phyloP scores from a whole-genome alignment of 2,329 filamentous ascomycete genomes.

The Colletotrichum simmondsii region DNA sequence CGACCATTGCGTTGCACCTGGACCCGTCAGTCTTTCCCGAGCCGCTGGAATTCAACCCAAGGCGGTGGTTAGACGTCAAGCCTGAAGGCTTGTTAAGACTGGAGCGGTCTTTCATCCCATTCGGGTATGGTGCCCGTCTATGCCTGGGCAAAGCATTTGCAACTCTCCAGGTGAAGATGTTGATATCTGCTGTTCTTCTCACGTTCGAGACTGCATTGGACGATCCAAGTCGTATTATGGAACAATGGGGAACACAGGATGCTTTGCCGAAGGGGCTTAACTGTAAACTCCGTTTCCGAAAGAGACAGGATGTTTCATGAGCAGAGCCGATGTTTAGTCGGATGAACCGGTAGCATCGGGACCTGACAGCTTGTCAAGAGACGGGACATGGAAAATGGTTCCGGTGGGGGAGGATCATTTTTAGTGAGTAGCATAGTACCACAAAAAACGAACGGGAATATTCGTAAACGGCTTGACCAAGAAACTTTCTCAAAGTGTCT shows the following conservation, averaged over 20 bases:
- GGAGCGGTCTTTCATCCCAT: not conserved
- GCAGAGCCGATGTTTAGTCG: not conserved
- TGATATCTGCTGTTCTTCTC: not conserved
- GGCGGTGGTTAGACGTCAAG: not conserved
- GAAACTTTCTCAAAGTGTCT: not conserved
- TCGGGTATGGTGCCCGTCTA: not conserved
- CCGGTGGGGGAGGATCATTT: not conserved
- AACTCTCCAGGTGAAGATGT: not conserved
- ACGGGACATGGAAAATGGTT: not conserved
- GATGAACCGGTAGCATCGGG: not conserved
- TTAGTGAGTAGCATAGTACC: not conserved
- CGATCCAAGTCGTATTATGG: not conserved
- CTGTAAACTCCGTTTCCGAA: not conserved
- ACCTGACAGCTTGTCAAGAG: not conserved
- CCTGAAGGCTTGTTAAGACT: not conserved
- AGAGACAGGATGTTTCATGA: slow-evolving; percentile 48
- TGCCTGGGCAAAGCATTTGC: not conserved
- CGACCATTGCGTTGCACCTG: not conserved
- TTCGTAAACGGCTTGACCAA: not conserved
- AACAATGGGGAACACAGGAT: not conserved
- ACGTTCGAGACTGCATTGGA: not conserved
- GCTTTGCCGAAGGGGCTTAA: not conserved
- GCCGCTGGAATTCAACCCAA: not conserved
- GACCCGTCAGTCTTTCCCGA: not conserved
- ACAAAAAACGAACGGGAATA: not conserved